Base-by-base conservation (phyloP, 768 basidiomycete genomes). In the Trametopsis cervina region DNA sequence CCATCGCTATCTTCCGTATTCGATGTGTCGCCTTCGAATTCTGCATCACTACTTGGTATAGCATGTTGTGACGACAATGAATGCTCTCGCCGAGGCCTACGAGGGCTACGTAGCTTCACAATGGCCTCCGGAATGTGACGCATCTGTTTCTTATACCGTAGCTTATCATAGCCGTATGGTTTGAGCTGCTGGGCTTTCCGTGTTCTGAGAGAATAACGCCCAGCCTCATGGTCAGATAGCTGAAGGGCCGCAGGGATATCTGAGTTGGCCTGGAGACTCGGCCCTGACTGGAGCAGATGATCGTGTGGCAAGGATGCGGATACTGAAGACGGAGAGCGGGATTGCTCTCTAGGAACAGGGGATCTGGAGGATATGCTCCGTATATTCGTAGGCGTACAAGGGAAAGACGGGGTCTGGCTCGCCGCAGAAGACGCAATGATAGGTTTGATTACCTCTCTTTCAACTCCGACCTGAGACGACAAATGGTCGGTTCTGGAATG, bases 51-150 rank as follows among this genome's bases (percentile, higher is more conserved):
- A 49, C 44, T 47, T 38, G 7, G 42, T 10, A 24, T 41, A 9
- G 41, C 24, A 18, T 47, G 18, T 22, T 25, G 38, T 2, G n/a
- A 15, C 7, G 7, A 13, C 17, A 18, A 13, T 2, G 46, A 40
- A 10, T 13, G 27, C 7, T 39, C 44, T 10, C 43, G 54, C 13
- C 39, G 43, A 29, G 17, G 57, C 22, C 47, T 57, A 24, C 53
- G 60, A 18, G 69, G 68, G 57, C 69, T 71, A 40, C 58, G 63
- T 21, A 71, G 47, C 47, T 75, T 79, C 39, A 89, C 71, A 37
- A 88, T 77, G 1, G 86, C 86, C 18, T 88, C 87, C 2, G 84
- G 85, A 51, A 72, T 75, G 0, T 59, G 54, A 24, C 68, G 69
- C 53, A 88, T 62, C 43, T 73, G 69, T 12, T 63, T 61, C 47